A percentile compares a stretch with the other conserved stretches of the same genome.
Evolutionary conservation across 768 basidiomycete species (phyloP).

Genomic region (Kwoniella sp.): DNA sequence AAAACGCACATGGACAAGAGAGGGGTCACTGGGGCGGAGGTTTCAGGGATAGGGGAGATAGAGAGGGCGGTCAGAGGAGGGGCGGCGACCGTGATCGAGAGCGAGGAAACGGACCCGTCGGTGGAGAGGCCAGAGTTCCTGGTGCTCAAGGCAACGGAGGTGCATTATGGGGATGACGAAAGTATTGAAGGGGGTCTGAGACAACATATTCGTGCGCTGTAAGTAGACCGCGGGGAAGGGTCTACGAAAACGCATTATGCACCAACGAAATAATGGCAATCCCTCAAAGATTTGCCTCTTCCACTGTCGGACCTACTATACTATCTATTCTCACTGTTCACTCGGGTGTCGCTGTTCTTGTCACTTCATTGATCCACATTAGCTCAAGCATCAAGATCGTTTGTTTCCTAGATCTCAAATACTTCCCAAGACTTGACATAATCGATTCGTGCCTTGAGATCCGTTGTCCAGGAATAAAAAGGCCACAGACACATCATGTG

Average conservation of each 20-base stretch:
- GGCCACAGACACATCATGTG: neutral
- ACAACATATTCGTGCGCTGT: neutral
- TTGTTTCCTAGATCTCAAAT: too few species aligned
- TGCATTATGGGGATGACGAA: slow-evolving; percentile 2
- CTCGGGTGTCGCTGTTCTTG: neutral
- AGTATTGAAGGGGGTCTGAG: neutral
- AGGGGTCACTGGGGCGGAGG: slow-evolving; percentile 10
- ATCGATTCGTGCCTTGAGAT: neutral
- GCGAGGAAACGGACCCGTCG: slow-evolving; percentile 2
- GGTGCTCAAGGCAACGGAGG: slow-evolving; percentile 3
- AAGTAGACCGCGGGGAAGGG: neutral
- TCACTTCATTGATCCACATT: too few species aligned
- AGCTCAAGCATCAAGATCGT: too few species aligned
- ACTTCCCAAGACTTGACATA: too few species aligned
- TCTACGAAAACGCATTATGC: neutral
- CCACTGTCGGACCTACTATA: neutral
- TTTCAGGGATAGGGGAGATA: slow-evolving; percentile 13
- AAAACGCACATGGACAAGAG: slow-evolving; percentile 6
- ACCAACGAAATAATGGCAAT: neutral
- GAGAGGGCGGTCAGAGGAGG: slow-evolving; percentile 4
- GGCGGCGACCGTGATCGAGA: neutral
- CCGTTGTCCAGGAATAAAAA: neutral
- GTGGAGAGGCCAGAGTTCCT: neutral
- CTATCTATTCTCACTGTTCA: neutral
- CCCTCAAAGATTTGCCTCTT: neutral